Evolutionary conservation across 2,329 filamentous ascomycete genomes (phyloP).

Genomic region (Calonectria multiphialidica): DNA sequence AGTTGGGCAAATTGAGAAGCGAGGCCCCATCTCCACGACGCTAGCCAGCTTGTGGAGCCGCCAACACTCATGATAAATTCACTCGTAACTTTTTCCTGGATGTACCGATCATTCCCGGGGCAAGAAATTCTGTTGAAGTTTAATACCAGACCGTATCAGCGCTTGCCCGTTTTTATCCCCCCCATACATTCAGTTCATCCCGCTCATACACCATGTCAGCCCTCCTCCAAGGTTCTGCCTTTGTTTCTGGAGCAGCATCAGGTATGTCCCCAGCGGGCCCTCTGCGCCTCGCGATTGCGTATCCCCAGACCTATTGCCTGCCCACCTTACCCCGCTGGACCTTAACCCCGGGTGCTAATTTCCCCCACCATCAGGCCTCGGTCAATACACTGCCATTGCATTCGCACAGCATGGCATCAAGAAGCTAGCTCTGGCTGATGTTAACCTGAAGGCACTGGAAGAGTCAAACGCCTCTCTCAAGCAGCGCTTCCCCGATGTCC

Average conservation of each 20-base stretch:
- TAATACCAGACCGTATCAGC: background rate
- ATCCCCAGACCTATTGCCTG: background rate
- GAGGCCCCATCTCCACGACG: constrained; percentile 26
- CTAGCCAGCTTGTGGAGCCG: constrained; percentile 32
- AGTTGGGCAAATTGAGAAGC: background rate
- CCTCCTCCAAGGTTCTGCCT: constrained; percentile 59
- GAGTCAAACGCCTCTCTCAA: constrained; percentile 49
- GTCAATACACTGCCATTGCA: constrained; percentile 58
- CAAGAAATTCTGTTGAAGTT: background rate
- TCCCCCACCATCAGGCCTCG: constrained; percentile 55
- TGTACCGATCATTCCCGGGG: constrained; percentile 1
- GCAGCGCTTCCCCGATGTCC: constrained; percentile 52
- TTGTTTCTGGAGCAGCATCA: constrained; percentile 61
- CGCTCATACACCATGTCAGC: constrained; percentile 43
- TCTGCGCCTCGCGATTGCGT: constrained; percentile 1
- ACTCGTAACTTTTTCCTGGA: constrained; percentile 5
- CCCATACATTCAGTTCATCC: background rate
- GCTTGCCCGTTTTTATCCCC: background rate
- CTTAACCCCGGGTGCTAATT: constrained; percentile 9
- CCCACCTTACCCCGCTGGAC: background rate
- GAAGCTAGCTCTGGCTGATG: constrained; percentile 60
- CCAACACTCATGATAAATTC: background rate
- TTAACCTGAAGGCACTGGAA: constrained; percentile 51
- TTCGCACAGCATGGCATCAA: constrained; percentile 62
- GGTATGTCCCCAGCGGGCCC: constrained; percentile 45